phyloP scores from a whole-genome alignment of 257 asterid species.

The Plantago elongata region DNA sequence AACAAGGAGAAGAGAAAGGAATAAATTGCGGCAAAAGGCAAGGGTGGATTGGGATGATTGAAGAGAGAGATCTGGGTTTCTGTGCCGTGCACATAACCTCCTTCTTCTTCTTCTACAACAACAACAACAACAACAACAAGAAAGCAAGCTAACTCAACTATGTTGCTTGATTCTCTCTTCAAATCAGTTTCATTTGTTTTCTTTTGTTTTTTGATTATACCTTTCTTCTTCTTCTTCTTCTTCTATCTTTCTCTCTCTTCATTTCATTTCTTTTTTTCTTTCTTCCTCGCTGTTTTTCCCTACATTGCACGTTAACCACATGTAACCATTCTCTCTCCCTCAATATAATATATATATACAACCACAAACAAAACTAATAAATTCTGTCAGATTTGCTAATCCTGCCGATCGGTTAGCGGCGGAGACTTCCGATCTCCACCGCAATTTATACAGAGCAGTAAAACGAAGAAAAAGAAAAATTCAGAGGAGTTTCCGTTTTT shows the following conservation, averaged over 20 bases:
- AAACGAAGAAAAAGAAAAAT: slow-evolving; percentile 19
- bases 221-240: too few species aligned
- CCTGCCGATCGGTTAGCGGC: too few species aligned
- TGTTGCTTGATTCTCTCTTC: too few species aligned
- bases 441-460: not conserved
- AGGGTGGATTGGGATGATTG: slow-evolving; percentile 26
- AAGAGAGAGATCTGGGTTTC: slow-evolving; percentile 81
- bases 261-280: slow-evolving; percentile 18
- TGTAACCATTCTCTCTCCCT: slow-evolving; percentile 34
- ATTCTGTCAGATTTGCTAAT: too few species aligned
- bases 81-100: slow-evolving; percentile 88
- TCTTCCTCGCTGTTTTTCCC: slow-evolving; percentile 48
- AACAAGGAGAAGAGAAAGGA: slow-evolving; percentile 42
- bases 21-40: slow-evolving; percentile 84
- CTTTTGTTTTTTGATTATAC: too few species aligned
- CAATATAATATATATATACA: too few species aligned
- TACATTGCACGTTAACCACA: slow-evolving; percentile 80
- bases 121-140: too few species aligned
- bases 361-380: too few species aligned
- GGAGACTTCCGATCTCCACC: too few species aligned
- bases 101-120: slow-evolving; percentile 20
- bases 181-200: too few species aligned
- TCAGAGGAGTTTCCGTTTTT: not conserved
- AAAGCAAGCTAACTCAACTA: too few species aligned
- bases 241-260: slow-evolving; percentile 32